Evolutionary conservation across 148 eudicot species (phyloP).

Genomic region (Linanthus parryae): DNA sequence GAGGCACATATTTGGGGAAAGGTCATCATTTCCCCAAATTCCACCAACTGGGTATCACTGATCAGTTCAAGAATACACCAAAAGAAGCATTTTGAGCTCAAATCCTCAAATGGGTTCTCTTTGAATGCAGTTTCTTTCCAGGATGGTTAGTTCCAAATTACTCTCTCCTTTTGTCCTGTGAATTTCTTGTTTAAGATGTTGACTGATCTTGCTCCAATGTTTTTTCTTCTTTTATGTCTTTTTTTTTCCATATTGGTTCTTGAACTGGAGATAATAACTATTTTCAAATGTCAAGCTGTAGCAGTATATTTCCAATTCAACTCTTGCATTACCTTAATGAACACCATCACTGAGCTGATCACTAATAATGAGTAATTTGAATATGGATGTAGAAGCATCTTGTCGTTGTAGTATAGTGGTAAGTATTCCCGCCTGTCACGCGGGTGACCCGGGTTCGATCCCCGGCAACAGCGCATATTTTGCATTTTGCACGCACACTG

Average conservation of each 20-base stretch:
- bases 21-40: constrained; percentile 24
- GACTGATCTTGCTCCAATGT: background rate
- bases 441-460: constrained; percentile 99
- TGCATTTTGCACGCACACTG: too few relatives aligned
- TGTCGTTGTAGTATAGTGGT: constrained; percentile 99
- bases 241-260: background rate
- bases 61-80: constrained; percentile 30
- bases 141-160: constrained; percentile 37
- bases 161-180: background rate
- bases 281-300: background rate
- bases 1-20: constrained; percentile 12
- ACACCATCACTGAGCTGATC: too few relatives aligned
- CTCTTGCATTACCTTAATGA: background rate
- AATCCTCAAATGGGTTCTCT: constrained; percentile 64
- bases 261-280: background rate
- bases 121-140: constrained; percentile 45
- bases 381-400: too few relatives aligned
- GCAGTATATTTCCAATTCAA: background rate
- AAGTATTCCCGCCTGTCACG: constrained; percentile 99
- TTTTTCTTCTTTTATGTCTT: background rate
- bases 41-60: constrained; percentile 43
- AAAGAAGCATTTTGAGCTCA: constrained; percentile 41
- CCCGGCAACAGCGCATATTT: too few relatives aligned
- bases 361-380: too few relatives aligned
- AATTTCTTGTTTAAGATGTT: background rate